Percentiles rank a stretch among this genome's conserved stretches.
Evolutionary conservation across 176 grass and related monocot genomes (phyloP).

Genomic region (Rhipidocladum racemiflorum): DNA sequence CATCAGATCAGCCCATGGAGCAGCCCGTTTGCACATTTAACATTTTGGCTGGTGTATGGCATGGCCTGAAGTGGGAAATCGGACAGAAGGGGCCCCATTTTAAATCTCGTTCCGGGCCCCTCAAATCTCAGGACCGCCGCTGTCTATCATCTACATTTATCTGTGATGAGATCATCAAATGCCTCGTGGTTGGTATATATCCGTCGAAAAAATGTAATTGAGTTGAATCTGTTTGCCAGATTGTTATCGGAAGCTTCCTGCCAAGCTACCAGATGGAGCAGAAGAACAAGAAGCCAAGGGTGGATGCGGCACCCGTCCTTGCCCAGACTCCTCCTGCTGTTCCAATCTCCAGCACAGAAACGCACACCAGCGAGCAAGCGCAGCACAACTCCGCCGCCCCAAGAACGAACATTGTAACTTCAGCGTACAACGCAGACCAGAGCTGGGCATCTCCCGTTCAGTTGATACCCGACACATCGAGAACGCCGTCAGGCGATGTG

Average conservation of each 20-base stretch:
- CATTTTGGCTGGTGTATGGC: too few relatives aligned
- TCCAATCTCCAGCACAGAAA: conserved; percentile 45
- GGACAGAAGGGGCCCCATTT: too few relatives aligned
- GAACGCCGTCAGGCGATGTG: conserved; percentile 44
- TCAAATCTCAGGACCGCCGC: too few relatives aligned
- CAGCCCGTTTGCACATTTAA: too few relatives aligned
- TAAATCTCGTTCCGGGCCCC: too few relatives aligned
- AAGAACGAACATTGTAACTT: conserved; percentile 36
- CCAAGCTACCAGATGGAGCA: conserved; percentile 76
- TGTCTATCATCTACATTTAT: not conserved
- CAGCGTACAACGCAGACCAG: conserved; percentile 44
- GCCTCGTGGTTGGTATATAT: not conserved
- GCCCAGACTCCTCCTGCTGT: conserved; percentile 38
- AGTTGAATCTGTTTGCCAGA: conserved; percentile 39
- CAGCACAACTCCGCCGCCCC: conserved; percentile 28
- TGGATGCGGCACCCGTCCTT: conserved; percentile 11
- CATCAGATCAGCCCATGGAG: too few relatives aligned
- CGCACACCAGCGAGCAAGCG: conserved; percentile 41
- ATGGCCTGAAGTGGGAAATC: too few relatives aligned
- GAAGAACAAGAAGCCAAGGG: conserved; percentile 65
- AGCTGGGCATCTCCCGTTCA: conserved; percentile 62
- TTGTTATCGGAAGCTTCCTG: conserved; percentile 84
- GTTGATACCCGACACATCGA: conserved; percentile 30
- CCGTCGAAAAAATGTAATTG: not conserved
- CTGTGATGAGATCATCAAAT: not conserved